These are phyloP conservation scores for Santalum album DNA, from an alignment of 164 flowering plant genomes.

Conservation along the genomic window DNA sequence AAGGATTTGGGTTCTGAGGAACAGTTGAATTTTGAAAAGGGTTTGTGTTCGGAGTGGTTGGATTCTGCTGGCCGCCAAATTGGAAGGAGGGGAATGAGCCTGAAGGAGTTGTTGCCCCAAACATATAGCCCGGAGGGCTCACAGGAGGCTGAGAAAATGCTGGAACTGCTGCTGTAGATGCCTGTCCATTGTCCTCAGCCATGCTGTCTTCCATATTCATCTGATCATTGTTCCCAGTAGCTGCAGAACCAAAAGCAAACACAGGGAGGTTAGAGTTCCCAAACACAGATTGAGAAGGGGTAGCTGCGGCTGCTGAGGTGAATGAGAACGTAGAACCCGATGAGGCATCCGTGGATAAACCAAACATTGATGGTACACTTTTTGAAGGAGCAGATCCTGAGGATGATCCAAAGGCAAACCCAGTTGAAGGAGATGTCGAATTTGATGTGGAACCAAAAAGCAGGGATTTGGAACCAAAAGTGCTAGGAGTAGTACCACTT, in stretches of 20 bases:
- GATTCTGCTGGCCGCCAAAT: conserved; percentile 49
- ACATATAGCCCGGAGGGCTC: conserved; percentile 28
- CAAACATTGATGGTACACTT: conserved; percentile 26
- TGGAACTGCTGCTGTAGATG: conserved; percentile 30
- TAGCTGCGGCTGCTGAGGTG: conserved; percentile 29
- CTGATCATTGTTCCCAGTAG: conserved; percentile 49
- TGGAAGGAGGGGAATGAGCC: conserved; percentile 33
- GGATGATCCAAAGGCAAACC: conserved; percentile 43
- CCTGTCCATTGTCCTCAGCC: conserved; percentile 79
- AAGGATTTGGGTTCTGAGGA: too few relatives aligned
- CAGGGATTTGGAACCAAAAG: conserved; percentile 32
- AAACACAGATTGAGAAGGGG: conserved; percentile 30
- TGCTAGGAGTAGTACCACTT: conserved; percentile 17
- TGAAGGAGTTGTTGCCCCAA: conserved; percentile 32
- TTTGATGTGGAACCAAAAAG: conserved; percentile 25
- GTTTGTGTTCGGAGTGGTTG: neutral
- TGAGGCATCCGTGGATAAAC: conserved; percentile 29
- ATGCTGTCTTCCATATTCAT: conserved; percentile 85
- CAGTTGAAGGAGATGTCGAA: conserved; percentile 25
- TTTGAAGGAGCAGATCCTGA: conserved; percentile 21
- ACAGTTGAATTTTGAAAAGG: neutral
- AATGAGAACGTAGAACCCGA: conserved; percentile 40
- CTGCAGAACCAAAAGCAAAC: conserved; percentile 29
- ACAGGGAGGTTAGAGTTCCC: conserved; percentile 20
- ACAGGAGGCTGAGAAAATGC: conserved; percentile 41